phyloP scores from a whole-genome alignment of 306 rosid species.

The Nissolia schottii region DNA sequence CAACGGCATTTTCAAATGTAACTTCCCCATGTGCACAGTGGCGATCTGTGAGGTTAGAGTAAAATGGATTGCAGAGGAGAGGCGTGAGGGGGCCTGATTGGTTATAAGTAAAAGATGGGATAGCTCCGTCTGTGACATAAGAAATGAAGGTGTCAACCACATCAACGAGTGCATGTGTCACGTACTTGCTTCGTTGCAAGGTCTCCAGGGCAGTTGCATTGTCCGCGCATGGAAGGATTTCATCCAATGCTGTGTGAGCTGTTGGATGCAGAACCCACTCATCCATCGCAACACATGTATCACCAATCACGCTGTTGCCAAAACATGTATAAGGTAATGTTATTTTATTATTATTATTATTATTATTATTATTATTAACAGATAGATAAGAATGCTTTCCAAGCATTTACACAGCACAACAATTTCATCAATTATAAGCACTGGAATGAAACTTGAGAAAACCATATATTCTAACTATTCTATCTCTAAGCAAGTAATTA shows the following conservation, averaged over 20 bases:
- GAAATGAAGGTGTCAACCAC: conserved; percentile 35
- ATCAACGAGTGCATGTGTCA: conserved; percentile 31
- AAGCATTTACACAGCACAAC: no score
- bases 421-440: no score
- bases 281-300: conserved; percentile 79
- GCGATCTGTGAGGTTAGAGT: conserved; percentile 27
- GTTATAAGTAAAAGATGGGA: conserved; percentile 37
- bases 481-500: no score
- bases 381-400: no score
- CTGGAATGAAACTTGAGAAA: no score
- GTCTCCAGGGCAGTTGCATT: conserved; percentile 47
- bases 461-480: no score
- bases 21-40: conserved; percentile 50
- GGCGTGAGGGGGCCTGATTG: conserved; percentile 68
- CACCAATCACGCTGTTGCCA: conserved; percentile 51
- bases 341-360: no score
- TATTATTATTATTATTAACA: no score
- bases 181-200: conserved; percentile 35
- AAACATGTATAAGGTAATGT: conserved; percentile 1
- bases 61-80: conserved; percentile 61
- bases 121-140: conserved; percentile 26
- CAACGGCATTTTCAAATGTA: conserved; percentile 26
- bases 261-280: conserved; percentile 78
- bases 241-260: conserved; percentile 73
- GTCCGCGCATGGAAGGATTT: conserved; percentile 75